A percentile compares a stretch with the other conserved stretches of the same genome.
Conservation (phyloP, 176 grass and related monocot genomes). For the Rhynchospora tenuis region DNA sequence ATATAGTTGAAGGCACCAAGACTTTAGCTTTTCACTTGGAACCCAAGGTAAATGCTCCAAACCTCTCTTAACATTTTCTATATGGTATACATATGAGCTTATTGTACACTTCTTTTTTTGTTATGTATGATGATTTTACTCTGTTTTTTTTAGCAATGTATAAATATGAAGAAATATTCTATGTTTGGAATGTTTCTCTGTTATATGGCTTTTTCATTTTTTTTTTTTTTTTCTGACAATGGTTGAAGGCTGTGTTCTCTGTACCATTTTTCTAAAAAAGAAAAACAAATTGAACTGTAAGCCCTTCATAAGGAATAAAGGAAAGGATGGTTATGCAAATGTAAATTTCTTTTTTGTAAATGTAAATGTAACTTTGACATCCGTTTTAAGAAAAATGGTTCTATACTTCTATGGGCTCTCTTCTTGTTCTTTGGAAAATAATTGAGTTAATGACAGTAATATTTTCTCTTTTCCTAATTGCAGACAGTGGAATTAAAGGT, state of each 20-base stretch:
- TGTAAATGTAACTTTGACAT: too few relatives aligned
- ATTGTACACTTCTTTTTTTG: not conserved
- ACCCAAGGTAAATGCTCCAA: conserved; percentile 55
- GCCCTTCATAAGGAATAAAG: not conserved
- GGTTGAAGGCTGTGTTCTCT: not conserved
- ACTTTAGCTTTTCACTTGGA: conserved; percentile 91
- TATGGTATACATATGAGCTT: not conserved
- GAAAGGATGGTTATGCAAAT: not conserved
- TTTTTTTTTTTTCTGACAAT: not conserved
- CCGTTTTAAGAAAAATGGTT: too few relatives aligned
- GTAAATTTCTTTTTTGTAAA: not conserved
- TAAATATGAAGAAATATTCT: not conserved
- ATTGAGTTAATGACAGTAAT: not conserved
- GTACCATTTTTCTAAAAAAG: not conserved
- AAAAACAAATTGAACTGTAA: not conserved
- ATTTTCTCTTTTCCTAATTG: not conserved
- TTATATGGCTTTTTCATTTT: too few relatives aligned
- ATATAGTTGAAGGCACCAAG: conserved; percentile 48
- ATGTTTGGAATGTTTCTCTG: not conserved
- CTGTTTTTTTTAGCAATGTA: not conserved
- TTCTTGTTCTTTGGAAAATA: not conserved
- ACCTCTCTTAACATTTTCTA: not conserved
- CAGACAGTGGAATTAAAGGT: conserved; percentile 93
- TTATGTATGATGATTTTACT: not conserved
- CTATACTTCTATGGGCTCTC: not conserved